Evolutionary conservation across 2,329 filamentous ascomycete species (phyloP), one percentile per base, ranked within the genome.

Genomic region (Cytospora leucostoma): DNA sequence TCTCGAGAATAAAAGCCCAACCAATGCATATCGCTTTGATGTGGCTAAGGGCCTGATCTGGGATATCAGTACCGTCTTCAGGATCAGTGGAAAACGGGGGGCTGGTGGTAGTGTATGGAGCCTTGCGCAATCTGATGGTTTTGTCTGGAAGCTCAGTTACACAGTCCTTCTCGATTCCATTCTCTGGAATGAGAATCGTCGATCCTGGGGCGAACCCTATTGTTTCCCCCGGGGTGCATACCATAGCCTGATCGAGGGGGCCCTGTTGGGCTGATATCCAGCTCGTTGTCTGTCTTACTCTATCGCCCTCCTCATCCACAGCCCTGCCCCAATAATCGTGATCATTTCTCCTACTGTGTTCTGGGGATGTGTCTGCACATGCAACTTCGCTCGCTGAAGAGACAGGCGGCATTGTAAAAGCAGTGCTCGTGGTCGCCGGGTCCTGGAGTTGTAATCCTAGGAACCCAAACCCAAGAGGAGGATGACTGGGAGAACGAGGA

Each of bases 281-380:
- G 15, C n/a, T 51, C 3, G 33, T n/a, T 44, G 13, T 32, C 34
- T 50, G 56, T 37, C 3, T 21, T 17, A 15, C 21, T 7, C 1
- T 13, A 21, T 11, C n/a, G 7, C 6, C 33, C 1, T 6, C n/a
- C 4, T 13, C 21, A 21, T 7, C 7, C 7, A 21, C 35, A n/a
- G 7, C 2, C 15, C 3, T 1, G 15, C 15, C 32, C 11, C 1
- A 12, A 2, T 47, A 1, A 1, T 2, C 6, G 19, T 50, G 11
- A 13, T n/a, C 2, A 3, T 3, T 15, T 32, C 1, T 3, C 0
- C 13, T 37, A 1, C 7, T 37, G 1, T n/a, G 19, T 10, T 13
- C 7, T 5, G n/a, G 15, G 7, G 3, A 12, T 8, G 40, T 21
- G 38, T n/a, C 38, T 4, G 17, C 17, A 8, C 38, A 44, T 44